Base-by-base conservation (phyloP, 108 stramenopile genomes). In the Cyclotella atomus region DNA sequence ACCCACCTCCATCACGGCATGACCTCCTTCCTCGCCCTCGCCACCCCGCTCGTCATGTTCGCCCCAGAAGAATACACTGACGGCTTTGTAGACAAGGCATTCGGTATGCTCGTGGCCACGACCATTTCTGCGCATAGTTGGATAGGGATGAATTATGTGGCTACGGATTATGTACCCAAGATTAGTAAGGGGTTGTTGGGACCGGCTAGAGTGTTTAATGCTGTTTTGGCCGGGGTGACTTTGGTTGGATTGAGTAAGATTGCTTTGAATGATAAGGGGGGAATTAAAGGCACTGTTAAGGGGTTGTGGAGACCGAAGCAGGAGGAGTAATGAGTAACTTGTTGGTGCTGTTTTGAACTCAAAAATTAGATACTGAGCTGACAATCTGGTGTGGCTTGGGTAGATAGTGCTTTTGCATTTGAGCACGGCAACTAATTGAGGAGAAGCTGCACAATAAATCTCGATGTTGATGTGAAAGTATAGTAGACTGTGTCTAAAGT, bases 111-210 rank as follows among this genome's bases (percentile, higher is more conserved):
- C 12, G 66, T 97, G 41, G 79, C 90, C 25, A 86, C 79, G 34
- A 85, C 80, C 20, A 82, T 97, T 63, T 75, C 94, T 27, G 84
- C 85, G 4, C 97, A 97, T 69, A 76, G 76, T 27, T 95, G 94
- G 91, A 89, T 97, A 62, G 97, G 95, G 17, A 65, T 97, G 81
- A 96, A 95, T 81, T 95, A 96, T 72, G 95, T 97, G 3, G 84
- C 85, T 10, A 91, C 92, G n/a, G 97, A 97, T 77, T 97, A 97
- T 70, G 94, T 90, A 1, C 97, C 97, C 14, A 96, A 96, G 70
- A 53, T 95, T 63, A 81, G 81, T 50, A 92, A 85, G 63, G 62
- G 83, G 10, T 59, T 92, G 70, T 35, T 89, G 50, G 89, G 88
- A 8, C 92, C 91, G 4, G 85, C 92, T 9, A 83, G 97, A 23